Conservation (phyloP, 2,329 filamentous ascomycete genomes). For the Cordyceps tenuipes region DNA sequence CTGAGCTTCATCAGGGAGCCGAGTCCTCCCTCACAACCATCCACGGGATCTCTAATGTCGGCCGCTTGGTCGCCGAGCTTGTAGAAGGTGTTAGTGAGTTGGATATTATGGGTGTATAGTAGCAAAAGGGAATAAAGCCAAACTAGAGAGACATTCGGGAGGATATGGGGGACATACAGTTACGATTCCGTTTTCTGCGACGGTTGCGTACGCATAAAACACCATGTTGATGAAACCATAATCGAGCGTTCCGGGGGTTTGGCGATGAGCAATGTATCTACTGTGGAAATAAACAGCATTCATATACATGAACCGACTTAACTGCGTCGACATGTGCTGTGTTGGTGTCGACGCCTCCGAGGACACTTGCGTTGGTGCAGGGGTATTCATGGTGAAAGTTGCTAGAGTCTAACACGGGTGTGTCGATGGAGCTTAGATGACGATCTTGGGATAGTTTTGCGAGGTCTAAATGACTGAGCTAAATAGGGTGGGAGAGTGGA, state of each 20-base stretch:
- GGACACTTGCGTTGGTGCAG: not conserved
- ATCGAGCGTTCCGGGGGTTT: constrained; percentile 66
- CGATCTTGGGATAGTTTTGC: not conserved
- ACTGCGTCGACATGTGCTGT: not conserved
- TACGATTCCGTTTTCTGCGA: constrained; percentile 63
- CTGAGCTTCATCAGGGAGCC: constrained; percentile 68
- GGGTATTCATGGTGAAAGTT: not conserved
- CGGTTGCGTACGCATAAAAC: constrained; percentile 74
- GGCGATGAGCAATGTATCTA: constrained; percentile 61
- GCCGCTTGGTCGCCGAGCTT: constrained; percentile 75
- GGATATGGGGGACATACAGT: constrained; percentile 50
- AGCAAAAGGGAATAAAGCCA: not conserved
- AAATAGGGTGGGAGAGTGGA: not conserved
- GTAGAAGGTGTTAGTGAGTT: not conserved
- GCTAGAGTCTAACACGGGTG: not conserved
- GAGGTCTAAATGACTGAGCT: not conserved
- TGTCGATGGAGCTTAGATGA: not conserved
- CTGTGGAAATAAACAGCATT: constrained; percentile 86
- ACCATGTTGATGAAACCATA: constrained; percentile 71
- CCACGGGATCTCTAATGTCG: constrained; percentile 62
- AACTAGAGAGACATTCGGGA: not conserved
- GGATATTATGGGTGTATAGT: not conserved
- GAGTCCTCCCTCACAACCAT: constrained; percentile 62
- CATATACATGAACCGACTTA: constrained; percentile 42
- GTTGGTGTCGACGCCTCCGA: not conserved